Conservation (phyloP, 164 flowering plant species). For the Umbellularia californica region DNA sequence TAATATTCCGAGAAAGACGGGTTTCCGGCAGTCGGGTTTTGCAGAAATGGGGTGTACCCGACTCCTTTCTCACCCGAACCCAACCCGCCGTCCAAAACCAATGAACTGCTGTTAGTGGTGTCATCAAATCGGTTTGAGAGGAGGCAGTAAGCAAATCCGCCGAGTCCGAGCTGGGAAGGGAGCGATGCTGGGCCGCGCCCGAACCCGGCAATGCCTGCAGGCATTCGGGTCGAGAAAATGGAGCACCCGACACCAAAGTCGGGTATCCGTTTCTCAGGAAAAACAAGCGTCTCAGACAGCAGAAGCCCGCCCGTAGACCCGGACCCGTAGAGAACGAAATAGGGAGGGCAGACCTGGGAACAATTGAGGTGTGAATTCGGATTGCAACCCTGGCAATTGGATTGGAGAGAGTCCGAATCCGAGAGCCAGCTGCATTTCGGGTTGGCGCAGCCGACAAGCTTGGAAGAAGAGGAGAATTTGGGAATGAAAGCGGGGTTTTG, state of each 20-base stretch:
- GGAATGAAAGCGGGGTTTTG: slow-evolving; percentile 34
- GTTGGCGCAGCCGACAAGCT: slow-evolving; percentile 45
- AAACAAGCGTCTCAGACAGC: slow-evolving; percentile 39
- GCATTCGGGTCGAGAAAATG: slow-evolving; percentile 37
- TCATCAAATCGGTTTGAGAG: slow-evolving; percentile 63
- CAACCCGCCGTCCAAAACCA: slow-evolving; percentile 31
- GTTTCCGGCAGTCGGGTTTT: slow-evolving; percentile 34
- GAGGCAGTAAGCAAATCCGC: slow-evolving; percentile 55
- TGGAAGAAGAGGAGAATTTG: slow-evolving; percentile 45
- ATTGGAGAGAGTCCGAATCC: slow-evolving; percentile 7
- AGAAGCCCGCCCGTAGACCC: slow-evolving; percentile 48
- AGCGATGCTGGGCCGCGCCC: slow-evolving; percentile 53
- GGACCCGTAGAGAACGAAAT: slow-evolving; percentile 41
- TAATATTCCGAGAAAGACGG: slow-evolving; percentile 46
- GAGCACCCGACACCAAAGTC: slow-evolving; percentile 59
- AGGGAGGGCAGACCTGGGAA: slow-evolving; percentile 50
- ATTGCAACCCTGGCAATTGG: slow-evolving; percentile 29
- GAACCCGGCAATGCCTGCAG: slow-evolving; percentile 59
- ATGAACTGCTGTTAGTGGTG: slow-evolving; percentile 30
- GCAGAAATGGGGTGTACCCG: slow-evolving; percentile 54
- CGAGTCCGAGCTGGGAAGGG: slow-evolving; percentile 44
- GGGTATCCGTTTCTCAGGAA: slow-evolving; percentile 20
- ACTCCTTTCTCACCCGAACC: slow-evolving; percentile 28
- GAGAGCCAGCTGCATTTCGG: slow-evolving; percentile 63
- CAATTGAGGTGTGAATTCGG: slow-evolving; percentile 18